These are phyloP conservation scores for Chalaropsis thielavioides DNA, from an alignment of 2,329 filamentous ascomycete genomes.

Conservation along the genomic window DNA sequence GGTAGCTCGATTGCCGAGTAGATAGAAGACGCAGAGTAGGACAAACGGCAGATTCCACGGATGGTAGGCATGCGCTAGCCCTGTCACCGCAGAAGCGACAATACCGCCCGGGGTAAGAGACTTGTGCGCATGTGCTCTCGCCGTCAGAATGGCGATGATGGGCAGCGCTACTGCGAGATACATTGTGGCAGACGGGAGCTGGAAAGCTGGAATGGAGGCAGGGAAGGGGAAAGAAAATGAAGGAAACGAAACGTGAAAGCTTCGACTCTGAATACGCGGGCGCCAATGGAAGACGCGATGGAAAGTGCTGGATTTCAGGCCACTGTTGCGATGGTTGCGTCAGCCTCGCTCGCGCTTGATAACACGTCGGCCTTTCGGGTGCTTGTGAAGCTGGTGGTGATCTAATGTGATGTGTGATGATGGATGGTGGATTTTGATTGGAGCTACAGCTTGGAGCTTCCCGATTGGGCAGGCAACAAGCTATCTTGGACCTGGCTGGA, in stretches of 20 bases:
- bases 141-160: constrained; percentile 44
- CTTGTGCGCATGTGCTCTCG: constrained; percentile 54
- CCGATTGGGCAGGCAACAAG: neutral
- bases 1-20: constrained; percentile 69
- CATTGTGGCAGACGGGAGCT: constrained; percentile 29
- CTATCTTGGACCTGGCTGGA: neutral
- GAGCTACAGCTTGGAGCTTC: constrained; percentile 1
- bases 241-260: neutral
- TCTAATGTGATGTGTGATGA: neutral
- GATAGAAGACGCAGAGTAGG: constrained; percentile 70
- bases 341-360: neutral
- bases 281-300: neutral
- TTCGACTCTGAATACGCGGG: neutral
- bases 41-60: constrained; percentile 88
- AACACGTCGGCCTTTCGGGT: neutral
- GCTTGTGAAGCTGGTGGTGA: neutral
- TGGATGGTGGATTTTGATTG: neutral
- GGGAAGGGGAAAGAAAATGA: neutral
- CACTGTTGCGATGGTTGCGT: neutral
- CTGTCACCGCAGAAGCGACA: constrained; percentile 56
- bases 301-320: neutral
- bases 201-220: neutral
- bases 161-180: constrained; percentile 43
- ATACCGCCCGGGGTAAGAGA: constrained; percentile 69
- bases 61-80: constrained; percentile 70